Base-by-base conservation (phyloP, 2,329 filamentous ascomycete species). In the Magnaporthiopsis incrustans region DNA sequence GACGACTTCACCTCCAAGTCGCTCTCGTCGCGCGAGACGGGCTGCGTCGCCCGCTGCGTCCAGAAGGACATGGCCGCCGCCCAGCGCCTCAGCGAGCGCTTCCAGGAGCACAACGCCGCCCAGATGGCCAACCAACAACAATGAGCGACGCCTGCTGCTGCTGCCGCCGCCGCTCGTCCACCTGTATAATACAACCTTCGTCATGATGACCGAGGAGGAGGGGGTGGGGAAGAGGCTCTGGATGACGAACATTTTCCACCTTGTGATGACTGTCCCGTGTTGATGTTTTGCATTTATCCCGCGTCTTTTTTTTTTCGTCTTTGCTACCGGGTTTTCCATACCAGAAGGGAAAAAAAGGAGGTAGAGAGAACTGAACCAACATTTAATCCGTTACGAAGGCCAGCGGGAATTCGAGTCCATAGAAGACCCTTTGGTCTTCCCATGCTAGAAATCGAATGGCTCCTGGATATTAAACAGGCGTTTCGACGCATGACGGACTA, bases 1-100 rank as follows among this genome's bases (percentile, higher is more conserved):
- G 94, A 93, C 78, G 93, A 98, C 83, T 99, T 99, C 85, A 96
- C 93, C 73, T 96, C 92, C 80, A 98, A 98, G 82, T 91, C 92
- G 61, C 86, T 99, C 69, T 89, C 90, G 68, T 85, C 88, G 70
- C 89, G 91, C 75, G 95, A 99, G 81, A 90, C 90, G 73, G 89
- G 90, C 76, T 99, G 95, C 81, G 88, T 98, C 73, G 88, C 91
- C 80, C 90, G 92, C 72, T 99, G 95, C 79, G 93, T 98, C 67
- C 90, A 95, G 79, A 99, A 99, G 83, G 91, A 91, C 78, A 89
- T 98, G 83, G 95, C 96, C 77, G 89, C 89, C 68, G 91, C 91
- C 68, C 91, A 95, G 78, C 89, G 95, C 66, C 83, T 99, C 71
- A 91, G 92, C 72, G 91, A 96, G 79, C 87, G 95, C 68, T 99